Base-by-base conservation (phyloP, 371 early-diverging fungal genomes). In the Syncephalastrum monosporum region DNA sequence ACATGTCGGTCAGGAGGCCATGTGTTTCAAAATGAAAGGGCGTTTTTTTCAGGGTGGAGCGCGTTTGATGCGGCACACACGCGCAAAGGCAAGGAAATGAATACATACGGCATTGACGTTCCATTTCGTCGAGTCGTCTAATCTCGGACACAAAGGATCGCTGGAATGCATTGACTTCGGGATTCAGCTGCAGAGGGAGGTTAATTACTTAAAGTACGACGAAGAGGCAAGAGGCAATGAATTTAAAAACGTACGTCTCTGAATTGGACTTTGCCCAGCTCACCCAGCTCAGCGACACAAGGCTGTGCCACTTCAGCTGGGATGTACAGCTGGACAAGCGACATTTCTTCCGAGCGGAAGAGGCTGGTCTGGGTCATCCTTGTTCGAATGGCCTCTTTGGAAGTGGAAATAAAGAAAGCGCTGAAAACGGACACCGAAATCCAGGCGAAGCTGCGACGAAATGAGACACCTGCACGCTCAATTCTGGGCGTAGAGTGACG, bases 291-390 rank as follows among this genome's bases (percentile, higher is more conserved):
- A 33, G 96, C 82, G 45, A 97, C 92, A 47, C 95, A 93, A 43
- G 88, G 90, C 65, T 92, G 94, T 21, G 95, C 93, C 46, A 94
- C 91, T 79, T 99, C 99, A 56, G 88, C 79, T 23, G 99, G 98
- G 61, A 99, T 94, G 77, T 96, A 97, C 63, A 98, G 83, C 82
- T 95, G 95, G 59, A 95, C 84, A 68, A 95, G 88, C 50, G 96
- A 91, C 97, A 98, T 98, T 79, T 91, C 90, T 81, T 97, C 97
- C 75, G 95, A 94, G 55, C 97, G 89, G 84, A 96, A 95, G 80
- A 97, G 83, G 42, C 77, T 83, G 49, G 82, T 73, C 53, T 74
- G 71, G 48, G 79, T 56, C 82, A 72, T 95, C 92, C 72, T 83
- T 68, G 3, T 45, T 19, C 19, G 46, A 46, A 46, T 19, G 19